Evolutionary conservation across 2,329 filamentous ascomycete genomes (phyloP).

Genomic region (Dichotomopilus funicola): DNA sequence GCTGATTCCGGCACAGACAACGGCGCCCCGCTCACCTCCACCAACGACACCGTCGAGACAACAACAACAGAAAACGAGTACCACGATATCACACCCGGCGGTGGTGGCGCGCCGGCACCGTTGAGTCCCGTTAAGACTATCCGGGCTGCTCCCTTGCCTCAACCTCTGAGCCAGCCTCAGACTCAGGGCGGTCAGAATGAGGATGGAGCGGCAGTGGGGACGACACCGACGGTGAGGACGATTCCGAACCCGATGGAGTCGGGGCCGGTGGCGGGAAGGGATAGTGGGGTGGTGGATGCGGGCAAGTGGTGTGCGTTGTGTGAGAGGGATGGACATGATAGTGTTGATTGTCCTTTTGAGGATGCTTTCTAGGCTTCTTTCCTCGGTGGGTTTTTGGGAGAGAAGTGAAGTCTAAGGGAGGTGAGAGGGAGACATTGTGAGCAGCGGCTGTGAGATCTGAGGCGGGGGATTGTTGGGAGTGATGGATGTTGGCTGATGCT

Average conservation of each 20-base stretch:
- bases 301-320: conserved; percentile 96
- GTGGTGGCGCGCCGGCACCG: too few species aligned
- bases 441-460: too few species aligned
- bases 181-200: too few species aligned
- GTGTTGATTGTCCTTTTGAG: conserved; percentile 89
- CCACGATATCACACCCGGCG: neutral
- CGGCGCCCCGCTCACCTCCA: neutral
- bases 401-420: too few species aligned
- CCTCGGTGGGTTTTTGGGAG: too few species aligned
- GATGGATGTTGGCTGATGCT: conserved; percentile 28
- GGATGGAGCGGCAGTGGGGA: conserved; percentile 10
- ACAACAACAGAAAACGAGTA: neutral
- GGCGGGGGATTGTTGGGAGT: too few species aligned
- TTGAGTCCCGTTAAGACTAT: too few species aligned
- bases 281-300: conserved; percentile 69
- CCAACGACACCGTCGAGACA: neutral
- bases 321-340: conserved; percentile 93
- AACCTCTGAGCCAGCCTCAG: conserved; percentile 24
- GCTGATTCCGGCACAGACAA: neutral
- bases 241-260: conserved; percentile 58
- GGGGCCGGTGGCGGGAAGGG: conserved; percentile 69
- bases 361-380: too few species aligned
- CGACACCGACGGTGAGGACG: conserved; percentile 28
- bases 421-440: too few species aligned
- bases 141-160: neutral